phyloP scores from a whole-genome alignment of 192 early-diverging fungal species.

The Linnemannia exigua region DNA sequence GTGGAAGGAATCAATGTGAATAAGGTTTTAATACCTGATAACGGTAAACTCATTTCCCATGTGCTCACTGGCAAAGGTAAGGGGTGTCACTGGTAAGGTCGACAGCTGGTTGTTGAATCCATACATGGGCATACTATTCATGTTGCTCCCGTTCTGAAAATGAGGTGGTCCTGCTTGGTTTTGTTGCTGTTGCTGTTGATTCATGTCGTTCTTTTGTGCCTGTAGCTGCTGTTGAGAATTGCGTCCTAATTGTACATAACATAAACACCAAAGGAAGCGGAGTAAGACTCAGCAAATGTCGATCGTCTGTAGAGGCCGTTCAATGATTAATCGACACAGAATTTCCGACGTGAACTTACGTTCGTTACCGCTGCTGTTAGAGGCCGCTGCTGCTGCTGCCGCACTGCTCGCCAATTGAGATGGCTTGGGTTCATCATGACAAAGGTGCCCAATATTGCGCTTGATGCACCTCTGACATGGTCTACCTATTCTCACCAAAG shows the following conservation, averaged over 20 bases:
- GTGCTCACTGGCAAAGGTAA: conserved; percentile 81
- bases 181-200: conserved; percentile 28
- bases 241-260: background rate
- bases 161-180: conserved; percentile 22
- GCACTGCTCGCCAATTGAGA: conserved; percentile 34
- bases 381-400: background rate
- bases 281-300: too few species aligned
- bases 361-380: conserved; percentile 3
- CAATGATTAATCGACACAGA: background rate
- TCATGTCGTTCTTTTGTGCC: background rate
- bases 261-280: background rate
- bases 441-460: conserved; percentile 92
- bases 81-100: conserved; percentile 61
- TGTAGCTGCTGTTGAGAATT: conserved; percentile 19
- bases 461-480: conserved; percentile 97
- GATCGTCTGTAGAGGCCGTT: too few species aligned
- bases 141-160: conserved; percentile 5
- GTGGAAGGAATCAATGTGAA: background rate
- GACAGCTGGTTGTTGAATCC: conserved; percentile 36
- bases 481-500: conserved; percentile 64
- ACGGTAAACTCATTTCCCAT: conserved; percentile 89
- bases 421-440: conserved; percentile 87
- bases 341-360: background rate
- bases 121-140: conserved; percentile 23
- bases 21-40: conserved; percentile 61